These are phyloP conservation scores for Daldinia caldariorum DNA, from an alignment of 495 filamentous ascomycete species.

Conservation along the genomic window DNA sequence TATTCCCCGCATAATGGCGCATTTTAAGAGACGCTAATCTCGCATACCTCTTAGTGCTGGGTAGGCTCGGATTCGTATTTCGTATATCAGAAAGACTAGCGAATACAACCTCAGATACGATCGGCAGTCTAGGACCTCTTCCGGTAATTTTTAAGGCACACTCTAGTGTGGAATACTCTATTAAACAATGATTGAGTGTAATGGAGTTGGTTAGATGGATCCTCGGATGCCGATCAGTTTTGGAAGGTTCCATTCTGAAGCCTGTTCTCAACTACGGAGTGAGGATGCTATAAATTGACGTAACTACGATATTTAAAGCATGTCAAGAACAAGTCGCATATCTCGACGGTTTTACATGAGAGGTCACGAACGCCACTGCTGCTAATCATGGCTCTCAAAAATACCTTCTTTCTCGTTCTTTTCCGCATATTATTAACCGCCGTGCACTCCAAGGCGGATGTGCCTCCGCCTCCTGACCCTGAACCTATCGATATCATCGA, in stretches of 20 bases:
- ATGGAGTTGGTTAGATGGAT: background rate
- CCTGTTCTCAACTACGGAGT: background rate
- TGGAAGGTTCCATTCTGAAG: background rate
- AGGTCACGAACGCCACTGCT: background rate
- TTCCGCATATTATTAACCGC: background rate
- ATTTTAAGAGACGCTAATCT: background rate
- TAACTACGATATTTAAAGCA: background rate
- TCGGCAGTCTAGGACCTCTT: background rate
- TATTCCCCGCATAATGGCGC: background rate
- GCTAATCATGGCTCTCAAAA: background rate
- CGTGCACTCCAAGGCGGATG: background rate
- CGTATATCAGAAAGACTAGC: slow-evolving; percentile 22
- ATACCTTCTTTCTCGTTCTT: background rate
- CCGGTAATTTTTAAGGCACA: background rate
- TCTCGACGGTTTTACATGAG: background rate
- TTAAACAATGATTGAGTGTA: background rate
- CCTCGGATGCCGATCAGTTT: background rate
- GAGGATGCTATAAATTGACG: background rate
- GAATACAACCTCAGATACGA: slow-evolving; percentile 1
- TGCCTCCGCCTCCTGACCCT: background rate
- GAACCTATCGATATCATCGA: background rate
- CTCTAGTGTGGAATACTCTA: background rate
- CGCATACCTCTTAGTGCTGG: background rate
- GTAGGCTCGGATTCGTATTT: slow-evolving; percentile 17
- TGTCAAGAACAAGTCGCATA: background rate